These are phyloP conservation scores for Hippophae gyantsensis DNA, from an alignment of 306 rosid species.

Conservation along the genomic window DNA sequence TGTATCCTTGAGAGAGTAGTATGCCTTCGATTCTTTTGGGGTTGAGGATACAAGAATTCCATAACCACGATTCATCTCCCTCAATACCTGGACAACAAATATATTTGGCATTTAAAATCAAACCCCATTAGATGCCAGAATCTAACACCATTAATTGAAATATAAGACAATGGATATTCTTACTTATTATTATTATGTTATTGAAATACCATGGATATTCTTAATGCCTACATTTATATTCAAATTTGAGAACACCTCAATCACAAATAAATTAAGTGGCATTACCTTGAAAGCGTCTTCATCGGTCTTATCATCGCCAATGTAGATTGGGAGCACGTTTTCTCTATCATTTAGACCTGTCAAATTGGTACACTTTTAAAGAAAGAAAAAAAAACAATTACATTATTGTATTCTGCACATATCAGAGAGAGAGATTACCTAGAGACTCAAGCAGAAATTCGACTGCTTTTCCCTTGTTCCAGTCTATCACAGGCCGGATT, in stretches of 20 bases:
- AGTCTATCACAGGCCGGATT: constrained; percentile 80
- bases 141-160: neutral
- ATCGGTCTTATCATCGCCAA: constrained; percentile 86
- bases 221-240: no score
- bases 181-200: no score
- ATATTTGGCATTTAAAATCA: no score
- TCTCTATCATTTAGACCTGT: constrained; percentile 48
- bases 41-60: constrained; percentile 72
- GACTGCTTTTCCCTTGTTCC: constrained; percentile 98
- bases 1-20: constrained; percentile 68
- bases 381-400: no score
- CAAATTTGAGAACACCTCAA: neutral
- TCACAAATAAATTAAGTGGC: neutral
- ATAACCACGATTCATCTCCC: constrained; percentile 50
- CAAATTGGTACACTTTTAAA: no score
- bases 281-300: constrained; percentile 91
- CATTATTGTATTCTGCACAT: neutral
- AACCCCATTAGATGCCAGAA: no score
- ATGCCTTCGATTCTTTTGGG: constrained; percentile 73
- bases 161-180: neutral
- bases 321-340: constrained; percentile 70
- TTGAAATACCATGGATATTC: no score
- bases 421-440: constrained; percentile 27
- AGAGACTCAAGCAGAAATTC: constrained; percentile 83
- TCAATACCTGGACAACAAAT: constrained; percentile 38